A percentile compares a stretch with the other conserved stretches of the same genome.
phyloP scores from a whole-genome alignment of 2,329 filamentous ascomycete genomes.

The Cercospora zeina region DNA sequence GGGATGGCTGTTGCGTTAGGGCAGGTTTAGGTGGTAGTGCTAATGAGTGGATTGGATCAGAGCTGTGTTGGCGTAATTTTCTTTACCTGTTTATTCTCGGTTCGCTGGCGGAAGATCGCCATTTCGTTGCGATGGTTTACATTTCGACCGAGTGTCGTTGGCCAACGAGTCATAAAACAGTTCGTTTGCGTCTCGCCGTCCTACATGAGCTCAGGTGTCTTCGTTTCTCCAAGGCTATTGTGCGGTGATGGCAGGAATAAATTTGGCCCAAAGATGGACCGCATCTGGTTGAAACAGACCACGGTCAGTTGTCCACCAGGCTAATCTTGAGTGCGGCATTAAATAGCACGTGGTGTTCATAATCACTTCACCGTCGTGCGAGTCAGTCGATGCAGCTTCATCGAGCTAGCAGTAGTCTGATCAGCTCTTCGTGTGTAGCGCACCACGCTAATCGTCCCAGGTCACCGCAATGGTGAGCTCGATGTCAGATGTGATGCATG shows the following conservation, averaged over 20 bases:
- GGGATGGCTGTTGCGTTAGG: conserved; percentile 10
- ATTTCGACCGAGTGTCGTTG: not conserved
- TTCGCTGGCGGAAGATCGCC: too few relatives aligned
- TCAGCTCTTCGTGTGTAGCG: not conserved
- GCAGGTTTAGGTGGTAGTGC: not conserved
- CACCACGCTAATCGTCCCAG: not conserved
- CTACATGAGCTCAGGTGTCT: not conserved
- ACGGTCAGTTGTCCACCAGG: not conserved
- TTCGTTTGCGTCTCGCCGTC: not conserved
- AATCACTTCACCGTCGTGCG: not conserved
- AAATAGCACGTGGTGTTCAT: not conserved
- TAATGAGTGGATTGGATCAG: not conserved
- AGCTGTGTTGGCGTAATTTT: not conserved
- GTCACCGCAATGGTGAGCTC: not conserved
- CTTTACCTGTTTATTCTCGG: not conserved
- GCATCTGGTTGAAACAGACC: not conserved
- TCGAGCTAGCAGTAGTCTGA: not conserved
- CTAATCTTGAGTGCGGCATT: not conserved
- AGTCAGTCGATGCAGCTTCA: not conserved
- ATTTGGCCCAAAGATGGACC: not conserved
- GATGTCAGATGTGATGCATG: not conserved
- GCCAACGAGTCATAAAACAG: not conserved
- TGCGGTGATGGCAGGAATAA: not conserved
- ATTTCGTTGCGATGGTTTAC: too few relatives aligned
- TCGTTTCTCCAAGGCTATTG: not conserved